A percentile compares a stretch with the other conserved stretches of the same genome.
Conservation (phyloP, 2,329 filamentous ascomycete genomes). For the Xylaria sp. region DNA sequence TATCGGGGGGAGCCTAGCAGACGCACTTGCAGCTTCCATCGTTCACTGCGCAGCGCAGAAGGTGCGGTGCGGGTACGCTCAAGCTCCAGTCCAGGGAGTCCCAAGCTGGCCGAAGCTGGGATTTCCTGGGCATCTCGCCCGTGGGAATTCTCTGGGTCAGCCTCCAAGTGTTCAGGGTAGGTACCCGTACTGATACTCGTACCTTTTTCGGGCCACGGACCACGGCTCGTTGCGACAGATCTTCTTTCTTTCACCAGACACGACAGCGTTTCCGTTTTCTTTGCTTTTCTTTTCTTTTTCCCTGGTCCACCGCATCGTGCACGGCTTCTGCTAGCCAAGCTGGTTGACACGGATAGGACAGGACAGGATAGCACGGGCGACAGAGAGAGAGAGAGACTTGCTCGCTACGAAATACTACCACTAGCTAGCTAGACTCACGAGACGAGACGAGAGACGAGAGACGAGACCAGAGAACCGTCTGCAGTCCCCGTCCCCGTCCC, state of each 20-base stretch:
- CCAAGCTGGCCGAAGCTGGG: background rate
- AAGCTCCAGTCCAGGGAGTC: background rate
- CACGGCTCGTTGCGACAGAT: conserved; percentile 5
- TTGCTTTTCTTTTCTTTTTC: conserved; percentile 6
- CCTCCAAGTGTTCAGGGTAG: background rate
- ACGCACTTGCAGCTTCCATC: background rate
- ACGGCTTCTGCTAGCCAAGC: background rate
- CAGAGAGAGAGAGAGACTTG: no score
- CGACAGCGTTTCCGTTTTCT: conserved; percentile 2
- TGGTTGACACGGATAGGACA: background rate
- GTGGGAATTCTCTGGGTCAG: no score
- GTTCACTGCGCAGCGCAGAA: background rate
- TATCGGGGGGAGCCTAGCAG: background rate
- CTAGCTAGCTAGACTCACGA: background rate
- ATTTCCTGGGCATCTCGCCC: background rate
- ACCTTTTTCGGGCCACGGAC: no score
- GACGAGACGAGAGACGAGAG: no score
- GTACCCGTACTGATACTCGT: background rate
- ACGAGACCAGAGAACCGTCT: no score
- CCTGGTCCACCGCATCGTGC: background rate
- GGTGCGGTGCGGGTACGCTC: background rate
- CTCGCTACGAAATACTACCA: no score
- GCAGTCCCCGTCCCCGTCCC: no score
- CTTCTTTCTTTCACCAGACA: conserved; percentile 6
- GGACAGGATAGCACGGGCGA: background rate